These are phyloP conservation scores for Aspergillus clavatus DNA, from an alignment of 2,329 filamentous ascomycete species.

Conservation along the genomic window DNA sequence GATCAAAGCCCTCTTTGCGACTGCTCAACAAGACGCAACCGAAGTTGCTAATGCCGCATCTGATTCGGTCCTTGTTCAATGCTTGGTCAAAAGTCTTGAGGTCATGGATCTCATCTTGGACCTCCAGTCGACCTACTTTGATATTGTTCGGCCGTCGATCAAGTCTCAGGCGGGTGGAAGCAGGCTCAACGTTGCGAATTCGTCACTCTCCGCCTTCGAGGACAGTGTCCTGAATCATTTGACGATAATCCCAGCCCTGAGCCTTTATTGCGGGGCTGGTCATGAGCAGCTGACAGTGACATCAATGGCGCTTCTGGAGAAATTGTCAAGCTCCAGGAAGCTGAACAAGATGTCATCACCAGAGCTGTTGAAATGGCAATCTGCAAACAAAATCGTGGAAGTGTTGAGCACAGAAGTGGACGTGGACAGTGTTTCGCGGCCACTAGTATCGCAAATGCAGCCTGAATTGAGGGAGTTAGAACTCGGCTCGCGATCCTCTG, in stretches of 20 bases:
- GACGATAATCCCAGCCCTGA: slow-evolving; percentile 72
- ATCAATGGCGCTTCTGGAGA: slow-evolving; percentile 77
- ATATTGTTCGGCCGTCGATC: slow-evolving; percentile 77
- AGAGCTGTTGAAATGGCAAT: slow-evolving; percentile 56
- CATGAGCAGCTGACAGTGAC: slow-evolving; percentile 75
- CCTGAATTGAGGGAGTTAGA: slow-evolving; percentile 66
- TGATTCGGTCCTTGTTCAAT: slow-evolving; percentile 75
- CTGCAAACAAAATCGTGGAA: slow-evolving; percentile 79
- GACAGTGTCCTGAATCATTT: slow-evolving; percentile 83
- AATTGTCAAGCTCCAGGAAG: slow-evolving; percentile 76
- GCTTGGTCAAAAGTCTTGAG: slow-evolving; percentile 74
- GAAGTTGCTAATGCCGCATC: slow-evolving; percentile 68
- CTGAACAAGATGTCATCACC: slow-evolving; percentile 66
- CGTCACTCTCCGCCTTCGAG: slow-evolving; percentile 81
- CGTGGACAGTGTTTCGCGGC: slow-evolving; percentile 70
- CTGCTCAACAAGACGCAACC: slow-evolving; percentile 69
- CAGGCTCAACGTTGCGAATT: slow-evolving; percentile 62
- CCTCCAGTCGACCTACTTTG: slow-evolving; percentile 83
- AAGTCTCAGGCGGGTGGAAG: slow-evolving; percentile 60
- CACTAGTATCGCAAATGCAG: slow-evolving; percentile 65
- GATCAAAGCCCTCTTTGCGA: slow-evolving; percentile 69
- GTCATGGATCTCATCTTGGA: slow-evolving; percentile 79
- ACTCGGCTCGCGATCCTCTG: slow-evolving; percentile 62
- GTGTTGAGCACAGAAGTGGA: slow-evolving; percentile 79
- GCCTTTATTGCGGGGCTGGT: slow-evolving; percentile 78